A percentile compares a stretch with the other conserved stretches of the same genome.
Conservation (phyloP, 1,284 basidiomycete species). For the Bjerkandera adusta region DNA sequence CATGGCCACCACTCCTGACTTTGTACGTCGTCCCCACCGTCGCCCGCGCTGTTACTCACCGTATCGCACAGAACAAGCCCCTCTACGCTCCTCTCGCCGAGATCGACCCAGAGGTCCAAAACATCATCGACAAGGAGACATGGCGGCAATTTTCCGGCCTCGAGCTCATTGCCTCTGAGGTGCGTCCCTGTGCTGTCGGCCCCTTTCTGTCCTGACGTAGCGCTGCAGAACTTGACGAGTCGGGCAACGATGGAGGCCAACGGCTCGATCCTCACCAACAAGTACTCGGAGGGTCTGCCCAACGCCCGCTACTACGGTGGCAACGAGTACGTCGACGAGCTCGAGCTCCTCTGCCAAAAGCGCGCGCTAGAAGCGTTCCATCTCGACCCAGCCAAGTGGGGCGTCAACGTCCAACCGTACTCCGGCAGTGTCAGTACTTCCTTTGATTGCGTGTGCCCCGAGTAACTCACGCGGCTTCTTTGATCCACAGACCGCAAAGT, state of each 20-base stretch:
- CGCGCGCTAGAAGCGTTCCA: conserved; percentile 96
- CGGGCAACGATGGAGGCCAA: conserved; percentile 96
- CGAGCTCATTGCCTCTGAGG: conserved; percentile 95
- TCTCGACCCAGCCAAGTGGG: conserved; percentile 93
- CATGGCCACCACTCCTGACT: conserved; percentile 68
- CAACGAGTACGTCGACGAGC: conserved; percentile 96
- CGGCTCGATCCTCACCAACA: conserved; percentile 98
- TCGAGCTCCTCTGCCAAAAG: conserved; percentile 93
- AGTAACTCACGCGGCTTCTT: conserved; percentile 3
- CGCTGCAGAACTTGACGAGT: conserved; percentile 84
- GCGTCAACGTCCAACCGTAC: conserved; percentile 99
- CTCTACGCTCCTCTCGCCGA: conserved; percentile 88
- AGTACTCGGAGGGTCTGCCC: conserved; percentile 96
- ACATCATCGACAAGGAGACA: conserved; percentile 99
- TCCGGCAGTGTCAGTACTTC: conserved; percentile 64
- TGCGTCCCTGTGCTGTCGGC: conserved; percentile 30
- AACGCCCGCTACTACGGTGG: conserved; percentile 97
- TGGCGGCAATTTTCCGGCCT: conserved; percentile 98
- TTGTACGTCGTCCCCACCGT: conserved; percentile 41
- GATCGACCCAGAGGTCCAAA: conserved; percentile 92
- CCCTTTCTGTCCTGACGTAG: not conserved
- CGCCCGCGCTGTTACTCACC: not conserved
- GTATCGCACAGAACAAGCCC: conserved; percentile 73
- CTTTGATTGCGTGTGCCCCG: conserved; percentile 2
- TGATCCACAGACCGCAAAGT: conserved; percentile 75